Evolutionary conservation across 148 eudicot genomes (phyloP).

Genomic region (Cornus kousa): DNA sequence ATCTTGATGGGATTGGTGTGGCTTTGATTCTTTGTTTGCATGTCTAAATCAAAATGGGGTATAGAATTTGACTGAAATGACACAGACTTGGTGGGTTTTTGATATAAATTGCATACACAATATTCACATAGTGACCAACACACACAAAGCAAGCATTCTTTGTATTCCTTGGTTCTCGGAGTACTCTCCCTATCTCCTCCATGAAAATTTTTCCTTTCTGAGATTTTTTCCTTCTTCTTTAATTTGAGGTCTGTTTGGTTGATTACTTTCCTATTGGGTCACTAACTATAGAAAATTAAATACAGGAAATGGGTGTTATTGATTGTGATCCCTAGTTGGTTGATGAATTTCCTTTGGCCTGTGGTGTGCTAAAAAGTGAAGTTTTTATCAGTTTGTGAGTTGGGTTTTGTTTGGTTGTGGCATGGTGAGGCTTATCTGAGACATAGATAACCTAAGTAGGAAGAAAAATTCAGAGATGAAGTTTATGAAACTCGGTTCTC

Average conservation of each 20-base stretch:
- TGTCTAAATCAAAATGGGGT: conserved; percentile 39
- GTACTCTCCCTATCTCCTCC: conserved; percentile 2
- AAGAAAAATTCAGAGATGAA: conserved; percentile 51
- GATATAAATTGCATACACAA: conserved; percentile 7
- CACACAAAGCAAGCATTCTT: not conserved
- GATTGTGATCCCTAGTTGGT: not conserved
- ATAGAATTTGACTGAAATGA: conserved; percentile 46
- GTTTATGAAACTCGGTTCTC: conserved; percentile 95
- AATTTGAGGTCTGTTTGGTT: not conserved
- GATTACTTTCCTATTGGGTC: not conserved
- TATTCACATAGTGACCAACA: not conserved
- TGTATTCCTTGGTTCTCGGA: conserved; percentile 1
- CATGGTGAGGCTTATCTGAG: not conserved
- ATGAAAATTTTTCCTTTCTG: conserved; percentile 1
- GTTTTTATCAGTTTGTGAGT: conserved; percentile 1
- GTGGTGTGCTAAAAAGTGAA: conserved; percentile 19
- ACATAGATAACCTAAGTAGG: not conserved
- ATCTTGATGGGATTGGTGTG: conserved; percentile 27
- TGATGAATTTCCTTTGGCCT: conserved; percentile 9
- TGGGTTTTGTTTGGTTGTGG: not conserved
- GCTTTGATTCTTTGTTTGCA: conserved; percentile 18
- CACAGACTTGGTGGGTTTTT: conserved; percentile 25
- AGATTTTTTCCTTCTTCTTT: not conserved
- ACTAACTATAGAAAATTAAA: not conserved
- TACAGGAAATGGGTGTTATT: conserved; percentile 8